Conservation (phyloP, 305 asterid species). For the Fraxinus latifolia region DNA sequence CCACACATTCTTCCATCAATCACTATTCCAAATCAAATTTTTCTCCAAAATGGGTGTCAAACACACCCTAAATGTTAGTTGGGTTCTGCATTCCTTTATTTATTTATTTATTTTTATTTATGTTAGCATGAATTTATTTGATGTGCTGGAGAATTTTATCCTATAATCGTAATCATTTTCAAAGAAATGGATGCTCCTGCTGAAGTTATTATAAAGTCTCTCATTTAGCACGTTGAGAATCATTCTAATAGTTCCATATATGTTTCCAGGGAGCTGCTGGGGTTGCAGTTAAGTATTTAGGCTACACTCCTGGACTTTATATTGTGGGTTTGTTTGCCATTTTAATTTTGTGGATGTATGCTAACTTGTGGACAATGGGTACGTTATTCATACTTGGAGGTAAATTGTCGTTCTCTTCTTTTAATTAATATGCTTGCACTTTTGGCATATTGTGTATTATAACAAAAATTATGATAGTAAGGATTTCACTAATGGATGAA, state of each 20-base stretch:
- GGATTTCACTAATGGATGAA: not conserved
- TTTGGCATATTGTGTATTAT: slow-evolving; percentile 3
- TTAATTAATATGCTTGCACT: slow-evolving; percentile 20
- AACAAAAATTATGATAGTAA: not conserved
- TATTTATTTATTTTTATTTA: not conserved
- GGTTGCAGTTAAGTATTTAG: slow-evolving; percentile 87
- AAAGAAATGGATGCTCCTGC: slow-evolving; percentile 1
- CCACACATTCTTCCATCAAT: too few relatives aligned
- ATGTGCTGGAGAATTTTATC: slow-evolving; percentile 1
- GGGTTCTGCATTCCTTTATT: not conserved
- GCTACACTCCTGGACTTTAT: slow-evolving; percentile 95
- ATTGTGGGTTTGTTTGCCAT: slow-evolving; percentile 91
- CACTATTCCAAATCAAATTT: too few relatives aligned
- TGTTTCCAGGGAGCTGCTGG: slow-evolving; percentile 91
- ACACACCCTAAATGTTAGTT: not conserved
- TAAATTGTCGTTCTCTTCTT: slow-evolving; percentile 35
- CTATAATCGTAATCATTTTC: slow-evolving; percentile 21
- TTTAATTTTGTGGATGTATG: slow-evolving; percentile 92
- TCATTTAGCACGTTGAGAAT: not conserved
- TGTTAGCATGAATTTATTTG: not conserved
- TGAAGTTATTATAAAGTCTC: slow-evolving; percentile 20
- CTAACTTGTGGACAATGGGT: slow-evolving; percentile 96
- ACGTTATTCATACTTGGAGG: slow-evolving; percentile 95
- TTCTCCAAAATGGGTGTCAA: too few relatives aligned
- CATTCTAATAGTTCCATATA: slow-evolving; percentile 26